Evolutionary conservation across 2,329 filamentous ascomycete species (phyloP).

Genomic region (Aspergillus terreus): DNA sequence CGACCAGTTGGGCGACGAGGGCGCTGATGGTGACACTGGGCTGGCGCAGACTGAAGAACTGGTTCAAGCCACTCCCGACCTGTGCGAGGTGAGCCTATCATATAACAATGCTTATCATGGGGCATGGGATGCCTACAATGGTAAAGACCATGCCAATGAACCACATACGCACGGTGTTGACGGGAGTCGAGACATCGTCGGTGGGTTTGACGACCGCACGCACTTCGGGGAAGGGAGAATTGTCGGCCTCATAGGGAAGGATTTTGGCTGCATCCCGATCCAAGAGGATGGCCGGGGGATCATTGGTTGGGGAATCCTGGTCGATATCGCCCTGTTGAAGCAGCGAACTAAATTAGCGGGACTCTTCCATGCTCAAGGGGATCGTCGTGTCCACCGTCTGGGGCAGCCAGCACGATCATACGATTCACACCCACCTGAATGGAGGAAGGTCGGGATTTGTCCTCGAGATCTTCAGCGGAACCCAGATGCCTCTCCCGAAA

Average conservation of each 20-base stretch:
- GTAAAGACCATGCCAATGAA: constrained; percentile 36
- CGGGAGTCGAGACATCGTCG: constrained; percentile 28
- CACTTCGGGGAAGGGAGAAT: constrained; percentile 39
- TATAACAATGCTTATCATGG: background rate
- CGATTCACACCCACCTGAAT: background rate
- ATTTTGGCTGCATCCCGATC: constrained; percentile 30
- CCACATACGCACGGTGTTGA: constrained; percentile 37
- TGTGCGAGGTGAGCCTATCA: constrained; percentile 12
- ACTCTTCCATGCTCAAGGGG: background rate
- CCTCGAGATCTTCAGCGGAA: background rate
- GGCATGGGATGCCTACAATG: constrained; percentile 22
- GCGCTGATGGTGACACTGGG: constrained; percentile 38
- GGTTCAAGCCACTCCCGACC: constrained; percentile 36
- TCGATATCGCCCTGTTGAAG: background rate
- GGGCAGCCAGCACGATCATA: background rate
- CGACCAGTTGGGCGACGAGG: constrained; percentile 41
- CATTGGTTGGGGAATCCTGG: background rate
- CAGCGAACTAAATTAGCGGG: background rate
- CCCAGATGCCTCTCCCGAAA: background rate
- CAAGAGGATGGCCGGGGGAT: constrained; percentile 22
- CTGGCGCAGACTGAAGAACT: constrained; percentile 37
- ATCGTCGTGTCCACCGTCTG: background rate
- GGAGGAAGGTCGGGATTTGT: background rate
- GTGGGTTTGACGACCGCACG: constrained; percentile 33
- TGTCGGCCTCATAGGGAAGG: constrained; percentile 33